Evolutionary conservation across 108 stramenopile genomes (phyloP).

Genomic region (Fistulifera pelliculosa): DNA sequence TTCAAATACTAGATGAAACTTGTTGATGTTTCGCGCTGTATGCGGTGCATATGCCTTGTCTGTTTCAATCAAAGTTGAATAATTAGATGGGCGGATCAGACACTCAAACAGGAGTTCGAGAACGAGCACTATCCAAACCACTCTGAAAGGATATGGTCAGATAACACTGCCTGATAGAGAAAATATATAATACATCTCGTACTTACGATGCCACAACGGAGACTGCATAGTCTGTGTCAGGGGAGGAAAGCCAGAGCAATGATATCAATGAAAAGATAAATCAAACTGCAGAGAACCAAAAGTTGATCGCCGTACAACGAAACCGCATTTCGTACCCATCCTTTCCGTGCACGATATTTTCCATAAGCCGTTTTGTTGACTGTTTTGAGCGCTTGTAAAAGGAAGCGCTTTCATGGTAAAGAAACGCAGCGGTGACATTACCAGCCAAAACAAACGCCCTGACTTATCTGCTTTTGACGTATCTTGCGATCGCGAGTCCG

Average conservation of each 20-base stretch:
- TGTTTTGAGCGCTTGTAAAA: slow-evolving; percentile 9
- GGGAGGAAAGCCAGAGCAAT: slow-evolving; percentile 40
- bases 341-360: slow-evolving; percentile 27
- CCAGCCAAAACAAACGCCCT: too few species aligned
- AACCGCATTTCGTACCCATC: slow-evolving; percentile 41
- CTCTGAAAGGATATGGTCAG: slow-evolving; percentile 18
- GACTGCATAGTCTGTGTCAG: slow-evolving; percentile 24
- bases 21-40: slow-evolving; percentile 55
- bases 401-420: slow-evolving; percentile 5
- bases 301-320: slow-evolving; percentile 55
- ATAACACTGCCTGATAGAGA: too few species aligned
- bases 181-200: not conserved
- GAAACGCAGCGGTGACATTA: too few species aligned
- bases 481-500: not conserved
- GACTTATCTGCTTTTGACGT: too few species aligned
- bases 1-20: slow-evolving; percentile 61
- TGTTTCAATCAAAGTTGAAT: slow-evolving; percentile 39
- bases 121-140: slow-evolving; percentile 57
- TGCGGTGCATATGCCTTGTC: slow-evolving; percentile 67
- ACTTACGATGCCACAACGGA: slow-evolving; percentile 50
- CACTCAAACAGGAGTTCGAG: slow-evolving; percentile 69
- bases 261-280: slow-evolving; percentile 39
- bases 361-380: slow-evolving; percentile 11
- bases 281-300: slow-evolving; percentile 47
- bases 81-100: slow-evolving; percentile 57